A percentile compares a stretch with the other conserved stretches of the same genome.
Conservation (phyloP, 2,329 filamentous ascomycete species). For the Trichoderma cornu-damae region DNA sequence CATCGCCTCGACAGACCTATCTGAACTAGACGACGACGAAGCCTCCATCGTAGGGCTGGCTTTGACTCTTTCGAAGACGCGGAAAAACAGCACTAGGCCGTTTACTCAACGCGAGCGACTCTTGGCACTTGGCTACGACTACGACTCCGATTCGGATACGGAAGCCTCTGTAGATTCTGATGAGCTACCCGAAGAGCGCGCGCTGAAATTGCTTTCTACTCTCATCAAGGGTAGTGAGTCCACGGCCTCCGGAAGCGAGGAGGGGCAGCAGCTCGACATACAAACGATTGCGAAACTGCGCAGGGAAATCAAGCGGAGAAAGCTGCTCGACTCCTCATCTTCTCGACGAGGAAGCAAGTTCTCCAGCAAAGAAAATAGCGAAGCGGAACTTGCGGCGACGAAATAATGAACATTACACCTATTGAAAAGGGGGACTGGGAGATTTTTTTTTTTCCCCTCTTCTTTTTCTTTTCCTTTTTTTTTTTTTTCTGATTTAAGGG, state of each 20-base stretch:
- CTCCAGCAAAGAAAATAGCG: not conserved
- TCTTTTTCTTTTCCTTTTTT: too few species aligned
- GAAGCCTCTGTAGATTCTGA: constrained; percentile 9
- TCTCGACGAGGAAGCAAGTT: not conserved
- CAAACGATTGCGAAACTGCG: constrained; percentile 16
- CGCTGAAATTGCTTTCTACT: not conserved
- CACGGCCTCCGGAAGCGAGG: not conserved
- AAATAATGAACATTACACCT: not conserved
- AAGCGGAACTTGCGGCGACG: not conserved
- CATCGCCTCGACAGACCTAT: not conserved
- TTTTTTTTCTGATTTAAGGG: too few species aligned
- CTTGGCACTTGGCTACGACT: constrained; percentile 25
- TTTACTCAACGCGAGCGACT: constrained; percentile 24
- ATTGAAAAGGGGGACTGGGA: not conserved
- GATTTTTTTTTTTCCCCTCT: too few species aligned
- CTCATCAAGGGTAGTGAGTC: not conserved
- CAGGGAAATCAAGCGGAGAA: constrained; percentile 9
- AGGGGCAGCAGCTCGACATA: not conserved
- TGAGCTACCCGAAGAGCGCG: constrained; percentile 14
- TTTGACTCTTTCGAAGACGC: not conserved
- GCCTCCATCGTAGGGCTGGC: constrained; percentile 4
- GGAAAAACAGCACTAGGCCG: not conserved
- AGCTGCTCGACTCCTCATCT: not conserved
- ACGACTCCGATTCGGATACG: constrained; percentile 23
- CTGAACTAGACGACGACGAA: constrained; percentile 14